Evolutionary conservation across 495 filamentous ascomycete genomes (phyloP).

Genomic region (Acidiella bohemica): DNA sequence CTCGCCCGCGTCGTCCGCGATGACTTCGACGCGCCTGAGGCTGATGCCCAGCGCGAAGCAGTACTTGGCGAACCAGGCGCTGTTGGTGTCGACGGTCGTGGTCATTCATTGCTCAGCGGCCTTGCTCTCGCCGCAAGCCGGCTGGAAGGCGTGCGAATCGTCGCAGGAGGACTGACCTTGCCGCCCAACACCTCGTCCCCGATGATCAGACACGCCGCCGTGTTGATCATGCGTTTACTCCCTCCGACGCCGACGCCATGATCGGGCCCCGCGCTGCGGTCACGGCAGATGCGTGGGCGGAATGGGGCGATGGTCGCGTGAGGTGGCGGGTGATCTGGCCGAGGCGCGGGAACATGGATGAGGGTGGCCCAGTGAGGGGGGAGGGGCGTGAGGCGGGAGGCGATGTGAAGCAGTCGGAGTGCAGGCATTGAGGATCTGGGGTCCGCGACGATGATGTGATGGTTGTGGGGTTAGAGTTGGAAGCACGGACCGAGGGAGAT

Average conservation of each 20-base stretch:
- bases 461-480: no score
- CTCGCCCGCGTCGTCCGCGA: constrained; percentile 77
- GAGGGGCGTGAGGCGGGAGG: no score
- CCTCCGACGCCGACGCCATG: constrained; percentile 35
- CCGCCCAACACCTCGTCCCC: constrained; percentile 95
- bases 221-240: constrained; percentile 57
- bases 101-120: constrained; percentile 5
- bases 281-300: constrained; percentile 38
- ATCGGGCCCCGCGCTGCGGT: constrained; percentile 33
- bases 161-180: constrained; percentile 46
- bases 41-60: constrained; percentile 86
- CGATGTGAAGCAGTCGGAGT: no score
- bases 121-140: neutral
- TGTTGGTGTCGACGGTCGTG: constrained; percentile 83
- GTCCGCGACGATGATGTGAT: no score
- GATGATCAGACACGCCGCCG: constrained; percentile 88
- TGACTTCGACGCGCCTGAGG: constrained; percentile 80
- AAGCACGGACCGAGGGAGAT: no score
- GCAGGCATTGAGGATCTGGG: no score
- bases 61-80: constrained; percentile 77
- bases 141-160: constrained; percentile 9
- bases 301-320: constrained; percentile 44
- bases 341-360: constrained; percentile 61
- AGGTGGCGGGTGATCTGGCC: constrained; percentile 62
- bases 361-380: no score